Evolutionary conservation across 306 rosid species (phyloP).

Genomic region (Vigna nakashimae): DNA sequence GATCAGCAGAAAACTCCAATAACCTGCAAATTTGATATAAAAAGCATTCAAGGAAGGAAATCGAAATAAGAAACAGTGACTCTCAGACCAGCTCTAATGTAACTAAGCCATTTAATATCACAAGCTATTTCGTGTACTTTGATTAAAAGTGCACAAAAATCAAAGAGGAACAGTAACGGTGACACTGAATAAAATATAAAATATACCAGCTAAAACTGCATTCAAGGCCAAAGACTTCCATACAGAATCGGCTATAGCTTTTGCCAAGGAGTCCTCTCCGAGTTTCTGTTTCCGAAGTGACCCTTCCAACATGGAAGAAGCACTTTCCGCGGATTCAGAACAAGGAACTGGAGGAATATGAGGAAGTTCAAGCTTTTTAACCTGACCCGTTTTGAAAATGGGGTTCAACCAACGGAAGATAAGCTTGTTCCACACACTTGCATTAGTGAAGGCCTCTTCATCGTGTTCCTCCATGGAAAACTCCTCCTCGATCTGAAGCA

Average conservation of each 20-base stretch:
- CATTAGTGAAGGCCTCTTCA: slow-evolving; percentile 48
- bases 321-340: slow-evolving; percentile 70
- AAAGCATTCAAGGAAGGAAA: no score
- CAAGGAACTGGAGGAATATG: slow-evolving; percentile 75
- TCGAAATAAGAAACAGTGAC: no score
- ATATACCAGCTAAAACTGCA: slow-evolving; percentile 82
- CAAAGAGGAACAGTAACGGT: slow-evolving; percentile 9
- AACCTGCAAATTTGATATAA: no score
- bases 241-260: slow-evolving; percentile 58
- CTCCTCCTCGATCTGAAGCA: slow-evolving; percentile 59
- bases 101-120: no score
- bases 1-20: no score
- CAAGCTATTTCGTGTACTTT: no score
- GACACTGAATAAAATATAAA: background rate
- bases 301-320: slow-evolving; percentile 66
- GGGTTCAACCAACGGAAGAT: slow-evolving; percentile 86
- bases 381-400: slow-evolving; percentile 67
- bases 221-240: slow-evolving; percentile 68
- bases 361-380: slow-evolving; percentile 64
- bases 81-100: no score
- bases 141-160: slow-evolving; percentile 6
- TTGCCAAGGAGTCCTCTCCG: slow-evolving; percentile 59
- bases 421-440: slow-evolving; percentile 74
- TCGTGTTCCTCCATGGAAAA: slow-evolving; percentile 14
- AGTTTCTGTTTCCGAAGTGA: slow-evolving; percentile 69